These are phyloP conservation scores for Apophysomyces ossiformis DNA, from an alignment of 371 early-diverging fungal species.

Conservation along the genomic window DNA sequence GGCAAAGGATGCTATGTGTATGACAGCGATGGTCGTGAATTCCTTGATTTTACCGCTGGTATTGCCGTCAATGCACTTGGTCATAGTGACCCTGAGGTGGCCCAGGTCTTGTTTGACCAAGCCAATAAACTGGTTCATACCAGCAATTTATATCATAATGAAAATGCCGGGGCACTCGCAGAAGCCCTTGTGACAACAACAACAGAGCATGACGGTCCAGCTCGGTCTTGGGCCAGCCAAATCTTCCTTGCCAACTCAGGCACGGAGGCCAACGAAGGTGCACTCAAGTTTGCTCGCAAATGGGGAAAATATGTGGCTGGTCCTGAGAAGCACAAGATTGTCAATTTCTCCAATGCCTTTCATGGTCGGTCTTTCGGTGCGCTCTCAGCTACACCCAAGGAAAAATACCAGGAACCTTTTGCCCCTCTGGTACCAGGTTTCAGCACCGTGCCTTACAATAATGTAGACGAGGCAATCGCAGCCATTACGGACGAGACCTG, in stretches of 20 bases:
- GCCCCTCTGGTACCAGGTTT: conserved; percentile 90
- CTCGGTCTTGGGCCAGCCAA: conserved; percentile 51
- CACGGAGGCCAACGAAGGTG: conserved; percentile 91
- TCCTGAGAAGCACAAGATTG: conserved; percentile 60
- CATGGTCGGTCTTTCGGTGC: conserved; percentile 96
- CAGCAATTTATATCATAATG: conserved; percentile 86
- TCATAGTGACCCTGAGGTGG: conserved; percentile 77
- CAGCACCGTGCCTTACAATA: conserved; percentile 72
- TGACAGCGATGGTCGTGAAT: conserved; percentile 74
- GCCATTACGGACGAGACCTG: conserved; percentile 79
- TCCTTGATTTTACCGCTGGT: conserved; percentile 88
- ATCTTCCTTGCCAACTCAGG: conserved; percentile 92
- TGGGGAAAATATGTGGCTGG: conserved; percentile 68
- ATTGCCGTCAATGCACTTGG: conserved; percentile 93
- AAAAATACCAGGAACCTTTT: conserved; percentile 93
- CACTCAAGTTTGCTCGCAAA: conserved; percentile 94
- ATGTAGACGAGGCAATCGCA: conserved; percentile 58
- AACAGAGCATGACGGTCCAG: conserved; percentile 38
- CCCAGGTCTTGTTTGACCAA: conserved; percentile 77
- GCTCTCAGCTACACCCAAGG: conserved; percentile 86
- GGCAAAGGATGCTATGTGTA: conserved; percentile 82
- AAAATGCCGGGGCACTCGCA: conserved; percentile 76
- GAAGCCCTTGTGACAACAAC: conserved; percentile 69
- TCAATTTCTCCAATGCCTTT: conserved; percentile 89
- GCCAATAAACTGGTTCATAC: conserved; percentile 77